Evolutionary conservation across 768 basidiomycete species (phyloP), one percentile per base, ranked within the genome.

Genomic region (Suillus subluteus): DNA sequence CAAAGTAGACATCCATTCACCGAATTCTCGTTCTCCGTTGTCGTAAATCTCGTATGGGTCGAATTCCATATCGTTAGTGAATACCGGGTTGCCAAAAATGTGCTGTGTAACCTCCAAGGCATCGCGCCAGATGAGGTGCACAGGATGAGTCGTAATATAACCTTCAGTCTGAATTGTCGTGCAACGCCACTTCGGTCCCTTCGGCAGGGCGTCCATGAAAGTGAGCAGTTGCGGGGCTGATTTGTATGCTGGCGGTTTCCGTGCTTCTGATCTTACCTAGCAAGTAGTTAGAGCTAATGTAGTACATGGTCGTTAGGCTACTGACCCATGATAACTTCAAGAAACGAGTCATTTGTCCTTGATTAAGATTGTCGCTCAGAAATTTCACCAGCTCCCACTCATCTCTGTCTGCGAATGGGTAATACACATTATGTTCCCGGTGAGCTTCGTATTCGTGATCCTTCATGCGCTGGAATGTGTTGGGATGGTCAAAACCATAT

Each of bases 381-480:
- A 77, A 79, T 8, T 68, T 72, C 1, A 71, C 77, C 1, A 79
- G 43, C 65, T 79, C 73, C 78, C 79, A 80, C 65, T 81, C 78
- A 0, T 62, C 68, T 11, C 70, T 62, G 6, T 73, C 72, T 11
- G 67, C 59, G 64, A 80, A 81, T 41, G 79, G 80, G 58, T 78
- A 79, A 59, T 73, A 79, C 1, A 72, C 48, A 62, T 75, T 76
- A 1, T 67, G 32, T 15, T 38, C 52, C 18, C 71, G 65, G n/a
- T 68, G 23, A 6, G 62, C 15, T 5, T 73, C 66, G 65, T 70
- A 67, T 30, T 66, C n/a, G 41, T 79, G 72, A 35, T 23, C 21
- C 48, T 76, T 56, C 59, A 79, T 75, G 23, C 66, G 23, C 23
- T 75, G 68, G 67, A 77, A 43, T 30, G 26, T 62, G 12, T 62